Evolutionary conservation across 306 rosid species (phyloP), one percentile per base, ranked within the genome.

Genomic region (Sophora flavescens): DNA sequence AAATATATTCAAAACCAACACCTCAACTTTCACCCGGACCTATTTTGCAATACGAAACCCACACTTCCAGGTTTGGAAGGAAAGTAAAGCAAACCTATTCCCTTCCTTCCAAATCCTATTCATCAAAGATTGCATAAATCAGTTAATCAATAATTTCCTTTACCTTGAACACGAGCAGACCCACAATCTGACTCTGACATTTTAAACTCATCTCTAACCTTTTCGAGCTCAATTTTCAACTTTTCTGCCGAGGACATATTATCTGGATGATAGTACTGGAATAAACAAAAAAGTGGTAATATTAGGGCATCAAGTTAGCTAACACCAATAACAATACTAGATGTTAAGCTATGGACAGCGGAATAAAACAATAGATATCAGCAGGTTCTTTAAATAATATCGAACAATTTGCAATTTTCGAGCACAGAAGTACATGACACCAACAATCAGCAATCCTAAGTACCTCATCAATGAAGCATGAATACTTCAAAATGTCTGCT

Each of bases 171-270:
- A 47, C 91, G 92, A 52, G 94, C 82, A 68, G 98, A 94, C 74
- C 97, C 98, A 72, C 98, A 92, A 70, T 94, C 97, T 17, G 93
- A 90, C 77, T 92, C 98, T 1, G 98, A 91, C 96, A 92, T 87
- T 80, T 92, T 94, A 81, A 94, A 94, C 59, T 92, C 95, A 15
- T 89, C 95, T 79, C 98, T 89, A 13, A 90, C 89, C 87, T 87
- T 89, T 35, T 88, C 76, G 10, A 94, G 94, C 81, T 92, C 93
- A 14, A 87, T 78, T 88, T 94, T 94, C 90, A 92, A 8, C 87
- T 88, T 92, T 51, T 94, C 98, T 0, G 79, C 88, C 8, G 97
- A 88, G 26, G 97, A 94, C 97, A 92, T 87, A 81, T 94, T 92
- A 84, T 92, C 98, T 6, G 91, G 93, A 88, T 92, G 96, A 80